Percentiles rank a stretch among this genome's conserved stretches.
These are phyloP conservation scores for Schizothecium vesticola DNA, from an alignment of 495 filamentous ascomycete genomes.

Conservation along the genomic window DNA sequence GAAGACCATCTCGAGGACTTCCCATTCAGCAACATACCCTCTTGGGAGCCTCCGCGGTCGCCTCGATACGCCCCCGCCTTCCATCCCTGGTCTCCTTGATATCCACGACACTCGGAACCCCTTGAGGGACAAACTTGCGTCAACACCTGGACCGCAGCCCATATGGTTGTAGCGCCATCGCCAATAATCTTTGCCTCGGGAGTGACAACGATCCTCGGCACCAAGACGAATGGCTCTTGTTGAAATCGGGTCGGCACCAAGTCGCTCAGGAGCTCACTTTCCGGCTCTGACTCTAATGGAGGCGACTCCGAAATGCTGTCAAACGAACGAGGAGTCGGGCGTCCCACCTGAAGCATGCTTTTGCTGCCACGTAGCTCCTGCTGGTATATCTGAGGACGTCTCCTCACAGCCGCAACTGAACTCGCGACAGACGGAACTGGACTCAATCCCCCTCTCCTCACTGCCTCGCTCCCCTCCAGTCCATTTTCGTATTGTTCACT, in stretches of 20 bases:
- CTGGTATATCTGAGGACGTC: not conserved
- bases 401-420: not conserved
- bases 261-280: not conserved
- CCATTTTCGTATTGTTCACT: not conserved
- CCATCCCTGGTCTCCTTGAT: not conserved
- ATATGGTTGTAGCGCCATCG: conserved; percentile 30
- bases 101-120: not conserved
- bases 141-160: conserved; percentile 45
- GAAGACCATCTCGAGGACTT: not conserved
- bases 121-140: conserved; percentile 28
- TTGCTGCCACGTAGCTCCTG: conserved; percentile 7
- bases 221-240: conserved; percentile 31
- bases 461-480: not conserved
- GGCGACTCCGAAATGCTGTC: not conserved
- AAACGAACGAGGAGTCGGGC: conserved; percentile 3
- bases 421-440: not conserved
- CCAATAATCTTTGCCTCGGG: conserved; percentile 49
- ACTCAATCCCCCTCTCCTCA: not conserved
- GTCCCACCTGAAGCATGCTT: conserved; percentile 17
- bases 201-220: conserved; percentile 39
- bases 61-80: not conserved
- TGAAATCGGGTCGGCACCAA: not conserved
- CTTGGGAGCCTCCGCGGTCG: not conserved
- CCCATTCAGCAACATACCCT: conserved; percentile 9
- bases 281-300: not conserved